A percentile compares a stretch with the other conserved stretches of the same genome.
These are phyloP conservation scores for Cordyceps tenuipes DNA, from an alignment of 2,329 filamentous ascomycete genomes.

Conservation along the genomic window DNA sequence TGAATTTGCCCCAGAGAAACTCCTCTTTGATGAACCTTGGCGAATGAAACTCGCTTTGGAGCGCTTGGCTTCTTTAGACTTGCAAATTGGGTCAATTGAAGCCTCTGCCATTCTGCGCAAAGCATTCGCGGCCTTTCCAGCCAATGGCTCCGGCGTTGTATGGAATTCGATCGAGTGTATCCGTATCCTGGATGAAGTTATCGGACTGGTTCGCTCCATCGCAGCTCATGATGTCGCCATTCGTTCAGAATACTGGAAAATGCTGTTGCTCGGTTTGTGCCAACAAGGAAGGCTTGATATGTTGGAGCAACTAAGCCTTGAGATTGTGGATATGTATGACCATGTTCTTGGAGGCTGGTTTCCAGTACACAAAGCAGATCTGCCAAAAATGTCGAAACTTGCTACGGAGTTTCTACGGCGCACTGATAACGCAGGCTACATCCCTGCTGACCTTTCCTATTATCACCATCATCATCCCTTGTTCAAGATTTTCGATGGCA, in stretches of 20 bases:
- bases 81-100: background rate
- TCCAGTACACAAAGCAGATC: conserved; percentile 36
- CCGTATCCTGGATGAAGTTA: conserved; percentile 1
- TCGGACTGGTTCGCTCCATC: conserved; percentile 1
- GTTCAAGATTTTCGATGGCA: conserved; percentile 34
- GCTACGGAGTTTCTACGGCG: background rate
- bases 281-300: conserved; percentile 35
- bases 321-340: conserved; percentile 33
- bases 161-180: background rate
- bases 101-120: conserved; percentile 2
- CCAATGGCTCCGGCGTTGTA: background rate
- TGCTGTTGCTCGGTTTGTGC: conserved; percentile 35
- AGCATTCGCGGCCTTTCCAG: conserved; percentile 6
- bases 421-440: conserved; percentile 14
- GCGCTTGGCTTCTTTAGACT: background rate
- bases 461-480: conserved; percentile 37
- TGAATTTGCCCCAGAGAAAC: background rate
- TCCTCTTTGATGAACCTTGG: background rate
- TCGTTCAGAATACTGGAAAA: conserved; percentile 32
- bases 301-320: conserved; percentile 35
- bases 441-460: conserved; percentile 33
- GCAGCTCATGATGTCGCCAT: conserved; percentile 23
- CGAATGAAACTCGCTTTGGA: conserved; percentile 7
- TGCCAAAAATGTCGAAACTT: conserved; percentile 23
- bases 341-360: conserved; percentile 26